phyloP scores from a whole-genome alignment of 225 moss, liverwort and hornwort species.

The Pseudoscleropodium purum region DNA sequence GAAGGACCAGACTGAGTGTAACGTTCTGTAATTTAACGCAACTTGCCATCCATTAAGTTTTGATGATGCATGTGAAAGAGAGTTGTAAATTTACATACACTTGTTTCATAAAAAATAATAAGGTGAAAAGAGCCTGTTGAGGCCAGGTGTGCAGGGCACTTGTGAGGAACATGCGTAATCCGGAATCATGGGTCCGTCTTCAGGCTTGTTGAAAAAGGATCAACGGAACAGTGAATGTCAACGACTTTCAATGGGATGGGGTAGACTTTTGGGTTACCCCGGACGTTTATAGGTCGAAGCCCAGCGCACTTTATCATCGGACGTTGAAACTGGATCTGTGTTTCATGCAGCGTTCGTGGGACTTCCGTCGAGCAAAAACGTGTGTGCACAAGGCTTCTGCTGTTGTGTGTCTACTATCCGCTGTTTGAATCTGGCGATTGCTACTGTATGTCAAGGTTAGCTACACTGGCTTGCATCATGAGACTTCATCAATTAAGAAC shows the following conservation, averaged over 20 bases:
- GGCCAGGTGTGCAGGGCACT: not conserved
- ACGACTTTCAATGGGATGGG: not conserved
- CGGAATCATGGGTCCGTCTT: not conserved
- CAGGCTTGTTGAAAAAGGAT: not conserved
- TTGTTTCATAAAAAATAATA: not conserved
- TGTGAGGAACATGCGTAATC: not conserved
- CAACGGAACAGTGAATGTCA: not conserved
- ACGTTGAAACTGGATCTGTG: not conserved
- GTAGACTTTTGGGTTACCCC: not conserved
- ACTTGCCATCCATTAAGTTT: not conserved
- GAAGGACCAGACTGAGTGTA: not conserved
- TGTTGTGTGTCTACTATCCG: too few relatives aligned
- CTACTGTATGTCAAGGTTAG: not conserved
- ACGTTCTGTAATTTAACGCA: not conserved
- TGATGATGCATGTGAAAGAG: not conserved
- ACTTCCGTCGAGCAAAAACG: not conserved
- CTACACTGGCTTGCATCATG: not conserved
- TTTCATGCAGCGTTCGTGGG: not conserved
- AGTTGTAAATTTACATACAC: not conserved
- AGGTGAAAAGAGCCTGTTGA: not conserved
- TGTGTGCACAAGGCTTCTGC: not conserved
- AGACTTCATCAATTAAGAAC: not conserved
- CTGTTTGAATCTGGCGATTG: not conserved
- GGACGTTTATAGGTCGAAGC: not conserved
- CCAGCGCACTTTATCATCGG: not conserved